Conservation (phyloP, 371 early-diverging fungal species). For the Circinella minor region DNA sequence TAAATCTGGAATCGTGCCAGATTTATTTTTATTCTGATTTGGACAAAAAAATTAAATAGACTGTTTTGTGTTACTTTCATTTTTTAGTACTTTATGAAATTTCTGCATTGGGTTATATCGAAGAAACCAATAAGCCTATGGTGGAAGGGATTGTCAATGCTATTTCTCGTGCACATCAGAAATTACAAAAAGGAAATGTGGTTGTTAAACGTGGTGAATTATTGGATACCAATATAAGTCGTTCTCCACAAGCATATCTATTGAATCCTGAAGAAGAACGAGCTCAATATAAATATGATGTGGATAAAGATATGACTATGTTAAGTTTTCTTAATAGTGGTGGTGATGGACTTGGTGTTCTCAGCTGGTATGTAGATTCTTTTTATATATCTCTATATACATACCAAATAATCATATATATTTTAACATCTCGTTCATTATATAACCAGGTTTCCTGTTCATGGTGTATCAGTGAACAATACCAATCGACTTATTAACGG, state of each 20-base stretch:
- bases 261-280: conserved; percentile 61
- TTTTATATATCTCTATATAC: no score
- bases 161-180: conserved; percentile 58
- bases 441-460: conserved; percentile 63
- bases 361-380: conserved; percentile 37
- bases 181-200: conserved; percentile 43
- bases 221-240: conserved; percentile 57
- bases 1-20: no score
- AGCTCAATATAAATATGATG: conserved; percentile 52
- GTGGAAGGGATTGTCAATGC: conserved; percentile 59
- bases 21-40: conserved; percentile 12
- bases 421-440: no score
- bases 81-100: conserved; percentile 40
- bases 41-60: background rate
- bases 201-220: conserved; percentile 42
- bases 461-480: conserved; percentile 65
- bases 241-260: conserved; percentile 61
- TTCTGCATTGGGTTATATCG: conserved; percentile 44
- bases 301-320: conserved; percentile 57
- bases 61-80: background rate
- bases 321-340: conserved; percentile 37
- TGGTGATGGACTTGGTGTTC: conserved; percentile 35
- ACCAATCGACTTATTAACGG: conserved; percentile 59
- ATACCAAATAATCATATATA: no score
- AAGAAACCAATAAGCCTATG: conserved; percentile 55